A percentile compares a stretch with the other conserved stretches of the same genome.
These are phyloP conservation scores for Avena eriantha DNA, from an alignment of 176 grass and related monocot genomes.

Conservation along the genomic window DNA sequence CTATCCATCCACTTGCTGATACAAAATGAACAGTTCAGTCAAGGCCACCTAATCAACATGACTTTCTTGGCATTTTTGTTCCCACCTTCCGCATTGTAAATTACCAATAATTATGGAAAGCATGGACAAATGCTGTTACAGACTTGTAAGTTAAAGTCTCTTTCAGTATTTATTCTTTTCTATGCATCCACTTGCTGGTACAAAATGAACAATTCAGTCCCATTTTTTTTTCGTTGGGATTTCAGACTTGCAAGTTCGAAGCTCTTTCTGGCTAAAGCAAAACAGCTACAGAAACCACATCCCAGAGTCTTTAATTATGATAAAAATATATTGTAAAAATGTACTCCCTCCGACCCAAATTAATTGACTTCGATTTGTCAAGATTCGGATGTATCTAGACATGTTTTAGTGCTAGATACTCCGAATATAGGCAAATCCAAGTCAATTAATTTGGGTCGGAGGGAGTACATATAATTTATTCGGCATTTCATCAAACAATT, in stretches of 20 bases:
- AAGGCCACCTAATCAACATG: background rate
- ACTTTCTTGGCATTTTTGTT: background rate
- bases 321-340: background rate
- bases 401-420: too few relatives aligned
- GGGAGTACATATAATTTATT: background rate
- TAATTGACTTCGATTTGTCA: too few relatives aligned
- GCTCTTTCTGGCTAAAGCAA: background rate
- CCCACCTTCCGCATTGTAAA: background rate
- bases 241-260: background rate
- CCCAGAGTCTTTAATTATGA: background rate
- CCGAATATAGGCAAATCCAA: too few relatives aligned
- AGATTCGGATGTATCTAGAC: too few relatives aligned
- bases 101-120: background rate
- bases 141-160: background rate
- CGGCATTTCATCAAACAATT: slow-evolving; percentile 15
- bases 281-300: background rate
- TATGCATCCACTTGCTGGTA: background rate
- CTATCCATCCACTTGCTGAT: background rate
- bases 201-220: background rate
- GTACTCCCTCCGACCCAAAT: too few relatives aligned
- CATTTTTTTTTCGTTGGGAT: background rate
- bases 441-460: too few relatives aligned
- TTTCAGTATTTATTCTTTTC: background rate
- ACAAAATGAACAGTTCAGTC: too few relatives aligned
- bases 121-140: background rate